Evolutionary conservation across 768 basidiomycete genomes (phyloP), one percentile per base, ranked within the genome.

Genomic region (Solioccasus polychromus): DNA sequence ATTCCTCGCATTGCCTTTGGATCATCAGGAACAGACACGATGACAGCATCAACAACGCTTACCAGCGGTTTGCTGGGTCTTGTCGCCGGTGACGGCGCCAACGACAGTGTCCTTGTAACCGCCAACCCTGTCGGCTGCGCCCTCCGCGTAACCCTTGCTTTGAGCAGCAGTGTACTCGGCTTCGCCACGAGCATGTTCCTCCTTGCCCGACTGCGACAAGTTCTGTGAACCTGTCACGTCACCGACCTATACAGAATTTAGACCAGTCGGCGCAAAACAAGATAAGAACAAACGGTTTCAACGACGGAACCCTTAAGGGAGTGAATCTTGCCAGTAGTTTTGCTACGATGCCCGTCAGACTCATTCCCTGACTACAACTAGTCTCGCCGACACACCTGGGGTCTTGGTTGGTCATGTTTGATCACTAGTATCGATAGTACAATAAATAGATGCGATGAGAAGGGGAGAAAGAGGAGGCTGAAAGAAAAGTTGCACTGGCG

Each of bases 71-170:
- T 83, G 70, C 57, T 79, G 76, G n/a, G 63, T 31, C 52, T 71
- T 69, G 60, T 82, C 82, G 22, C 79, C 81, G n/a, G 66, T 72
- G 38, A 83, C 50, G 9, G 80, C 76, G 26, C 80, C 80, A 28
- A 77, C 65, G 25, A 82, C 62, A 34, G 75, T 57, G 42, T 82
- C 79, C 47, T 76, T 74, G 61, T 78, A 77, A 31, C 80, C 80
- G 3, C 51, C 59, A 8, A 71, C 26, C 44, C 69, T 71, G 47
- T 82, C 79, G 12, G 58, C 8, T 1, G 62, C 59, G 19, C 80
- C 80, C 40, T 81, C 72, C 5, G 59, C 71, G 50, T 73, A 82
- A n/a, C 69, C 73, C 58, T 82, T 67, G 17, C 71, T 69, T 47
- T 74, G 72, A 3, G 76, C 74, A 15, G 70, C 68, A 37, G 71